Evolutionary conservation across 352 stramenopile genomes (phyloP).

Genomic region (Globisporangium solare): DNA sequence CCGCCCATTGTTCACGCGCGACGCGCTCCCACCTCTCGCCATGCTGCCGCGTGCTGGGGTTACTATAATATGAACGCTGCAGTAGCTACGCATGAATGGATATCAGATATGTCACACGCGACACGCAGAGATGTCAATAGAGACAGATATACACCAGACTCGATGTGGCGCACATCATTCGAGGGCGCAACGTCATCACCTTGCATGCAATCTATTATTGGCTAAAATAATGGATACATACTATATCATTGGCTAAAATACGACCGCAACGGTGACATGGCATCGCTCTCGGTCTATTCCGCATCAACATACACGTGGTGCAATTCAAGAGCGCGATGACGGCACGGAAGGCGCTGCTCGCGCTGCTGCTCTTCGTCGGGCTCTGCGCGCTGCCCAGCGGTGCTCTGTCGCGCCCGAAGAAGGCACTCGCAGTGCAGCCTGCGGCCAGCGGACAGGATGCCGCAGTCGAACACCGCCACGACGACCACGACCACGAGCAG

Average conservation of each 20-base stretch:
- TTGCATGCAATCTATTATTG: too few relatives aligned
- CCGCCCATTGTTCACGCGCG: conserved; percentile 43
- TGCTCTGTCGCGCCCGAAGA: not conserved
- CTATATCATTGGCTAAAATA: too few relatives aligned
- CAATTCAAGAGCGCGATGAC: not conserved
- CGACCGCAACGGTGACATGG: too few relatives aligned
- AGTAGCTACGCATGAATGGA: not conserved
- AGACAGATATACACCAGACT: not conserved
- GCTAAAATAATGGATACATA: too few relatives aligned
- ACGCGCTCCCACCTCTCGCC: conserved; percentile 19
- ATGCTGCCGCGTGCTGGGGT: conserved; percentile 28
- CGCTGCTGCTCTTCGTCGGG: not conserved
- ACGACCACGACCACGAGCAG: conserved; percentile 14
- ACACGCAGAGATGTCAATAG: not conserved
- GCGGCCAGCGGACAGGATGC: not conserved
- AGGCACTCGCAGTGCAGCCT: not conserved
- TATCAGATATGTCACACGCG: not conserved
- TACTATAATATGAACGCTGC: not conserved
- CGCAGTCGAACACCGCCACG: not conserved
- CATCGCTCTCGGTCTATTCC: not conserved
- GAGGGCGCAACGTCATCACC: not conserved
- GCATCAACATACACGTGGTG: not conserved
- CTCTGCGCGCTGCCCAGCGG: not conserved
- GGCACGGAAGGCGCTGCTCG: not conserved
- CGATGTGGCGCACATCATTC: not conserved